A percentile compares a stretch with the other conserved stretches of the same genome.
These are phyloP conservation scores for Tulasnella sp. DNA, from an alignment of 768 basidiomycete species.

Conservation along the genomic window DNA sequence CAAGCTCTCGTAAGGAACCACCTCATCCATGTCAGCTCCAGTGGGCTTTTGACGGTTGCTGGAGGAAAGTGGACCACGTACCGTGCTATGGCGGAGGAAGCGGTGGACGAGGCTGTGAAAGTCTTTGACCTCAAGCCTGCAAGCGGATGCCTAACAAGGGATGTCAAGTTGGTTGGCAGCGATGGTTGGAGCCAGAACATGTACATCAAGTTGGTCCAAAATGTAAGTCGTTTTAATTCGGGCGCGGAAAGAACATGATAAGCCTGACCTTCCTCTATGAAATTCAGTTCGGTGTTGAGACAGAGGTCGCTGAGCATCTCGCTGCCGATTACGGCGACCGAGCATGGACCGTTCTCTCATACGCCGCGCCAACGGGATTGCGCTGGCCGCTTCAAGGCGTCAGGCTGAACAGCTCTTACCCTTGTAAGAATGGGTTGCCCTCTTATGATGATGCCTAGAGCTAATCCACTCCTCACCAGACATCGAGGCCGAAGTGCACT, in stretches of 20 bases:
- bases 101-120: conserved; percentile 81
- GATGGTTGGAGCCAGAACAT: conserved; percentile 94
- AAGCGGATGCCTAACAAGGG: conserved; percentile 69
- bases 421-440: conserved; percentile 49
- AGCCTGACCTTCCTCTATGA: neutral
- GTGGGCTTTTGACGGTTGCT: conserved; percentile 86
- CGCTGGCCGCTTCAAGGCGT: conserved; percentile 85
- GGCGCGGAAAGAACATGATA: neutral
- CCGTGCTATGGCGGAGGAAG: conserved; percentile 91
- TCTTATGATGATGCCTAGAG: neutral
- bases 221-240: conserved; percentile 46
- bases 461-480: conserved; percentile 40
- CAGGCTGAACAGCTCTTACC: conserved; percentile 64
- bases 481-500: conserved; percentile 90
- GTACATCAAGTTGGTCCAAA: conserved; percentile 94
- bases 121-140: conserved; percentile 61
- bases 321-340: conserved; percentile 94
- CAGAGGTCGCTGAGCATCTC: conserved; percentile 89
- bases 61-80: conserved; percentile 99
- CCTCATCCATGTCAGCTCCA: conserved; percentile 76
- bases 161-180: conserved; percentile 79
- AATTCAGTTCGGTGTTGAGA: conserved; percentile 75
- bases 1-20: conserved; percentile 90
- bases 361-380: conserved; percentile 70
- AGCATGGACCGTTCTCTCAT: conserved; percentile 87